phyloP scores from a whole-genome alignment of 208 protist species.

The Borovskyia barvae region DNA sequence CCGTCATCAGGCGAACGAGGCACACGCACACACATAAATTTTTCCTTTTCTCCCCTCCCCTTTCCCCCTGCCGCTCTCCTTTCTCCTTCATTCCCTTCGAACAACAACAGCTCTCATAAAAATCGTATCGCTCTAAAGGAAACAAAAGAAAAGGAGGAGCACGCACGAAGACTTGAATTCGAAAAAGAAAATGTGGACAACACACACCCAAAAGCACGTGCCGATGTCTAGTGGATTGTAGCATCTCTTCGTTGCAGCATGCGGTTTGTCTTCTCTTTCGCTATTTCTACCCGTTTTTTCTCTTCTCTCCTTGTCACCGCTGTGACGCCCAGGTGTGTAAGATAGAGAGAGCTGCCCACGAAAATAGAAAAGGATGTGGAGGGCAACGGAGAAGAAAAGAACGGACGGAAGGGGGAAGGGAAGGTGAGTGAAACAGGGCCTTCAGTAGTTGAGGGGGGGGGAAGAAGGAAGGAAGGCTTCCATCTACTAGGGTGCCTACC shows the following conservation, averaged over 20 bases:
- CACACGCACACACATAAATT: no score
- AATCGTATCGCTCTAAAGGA: no score
- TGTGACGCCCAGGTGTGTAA: background rate
- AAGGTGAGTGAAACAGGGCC: no score
- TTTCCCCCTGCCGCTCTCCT: background rate
- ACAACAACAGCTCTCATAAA: background rate
- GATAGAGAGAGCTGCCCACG: background rate
- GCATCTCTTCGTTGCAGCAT: background rate
- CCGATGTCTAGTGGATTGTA: background rate
- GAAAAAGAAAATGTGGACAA: background rate
- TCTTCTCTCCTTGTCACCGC: background rate
- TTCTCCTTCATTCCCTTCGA: background rate
- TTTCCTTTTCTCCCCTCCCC: background rate
- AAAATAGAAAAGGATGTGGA: slow-evolving; percentile 18
- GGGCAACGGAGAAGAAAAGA: no score
- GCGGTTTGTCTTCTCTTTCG: background rate
- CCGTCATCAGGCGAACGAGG: no score
- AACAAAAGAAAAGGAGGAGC: background rate
- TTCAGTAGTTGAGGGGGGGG: no score
- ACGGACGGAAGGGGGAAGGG: no score
- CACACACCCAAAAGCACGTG: background rate
- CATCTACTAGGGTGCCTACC: no score
- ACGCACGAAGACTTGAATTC: background rate
- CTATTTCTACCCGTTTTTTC: background rate
- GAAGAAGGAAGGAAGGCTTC: no score